A percentile compares a stretch with the other conserved stretches of the same genome.
Conservation (phyloP, 2,329 filamentous ascomycete species). For the Fusarium sp. region DNA sequence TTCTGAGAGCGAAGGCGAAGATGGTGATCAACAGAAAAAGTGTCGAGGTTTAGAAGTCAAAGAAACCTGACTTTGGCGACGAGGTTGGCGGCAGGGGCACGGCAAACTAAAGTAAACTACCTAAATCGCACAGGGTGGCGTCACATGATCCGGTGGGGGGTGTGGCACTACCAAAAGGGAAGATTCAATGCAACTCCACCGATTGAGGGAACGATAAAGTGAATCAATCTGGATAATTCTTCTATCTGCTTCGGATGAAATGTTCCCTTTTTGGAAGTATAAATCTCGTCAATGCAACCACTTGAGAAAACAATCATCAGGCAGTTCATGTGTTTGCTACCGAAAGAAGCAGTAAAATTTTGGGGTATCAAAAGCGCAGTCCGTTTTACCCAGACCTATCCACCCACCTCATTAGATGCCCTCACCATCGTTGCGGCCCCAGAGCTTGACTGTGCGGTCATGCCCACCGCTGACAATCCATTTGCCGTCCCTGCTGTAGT, state of each 20-base stretch:
- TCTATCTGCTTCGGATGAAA: conserved; percentile 2
- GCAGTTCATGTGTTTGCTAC: not conserved
- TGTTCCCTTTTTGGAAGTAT: not conserved
- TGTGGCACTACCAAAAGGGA: conserved; percentile 22
- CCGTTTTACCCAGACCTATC: conserved; percentile 27
- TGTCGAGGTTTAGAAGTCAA: conserved; percentile 29
- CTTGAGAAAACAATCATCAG: not conserved
- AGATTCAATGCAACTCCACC: conserved; percentile 22
- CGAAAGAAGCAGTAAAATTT: conserved; percentile 22
- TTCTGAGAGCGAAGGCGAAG: conserved; percentile 16
- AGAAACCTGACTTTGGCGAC: conserved; percentile 37
- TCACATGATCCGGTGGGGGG: conserved; percentile 38
- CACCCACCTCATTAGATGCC: conserved; percentile 52
- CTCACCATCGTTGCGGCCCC: conserved; percentile 85
- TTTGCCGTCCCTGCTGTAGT: conserved; percentile 85
- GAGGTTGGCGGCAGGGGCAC: conserved; percentile 41
- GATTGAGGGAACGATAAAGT: not conserved
- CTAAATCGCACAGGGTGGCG: conserved; percentile 34
- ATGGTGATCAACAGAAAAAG: conserved; percentile 24
- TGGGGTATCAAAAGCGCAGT: conserved; percentile 43
- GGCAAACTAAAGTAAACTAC: conserved; percentile 28
- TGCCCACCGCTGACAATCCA: conserved; percentile 97
- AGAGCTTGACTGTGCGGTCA: conserved; percentile 95
- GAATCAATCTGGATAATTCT: not conserved
- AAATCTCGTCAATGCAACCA: not conserved